Base-by-base conservation (phyloP, 176 grass and related monocot genomes). In the Alopecurus myosuroides region DNA sequence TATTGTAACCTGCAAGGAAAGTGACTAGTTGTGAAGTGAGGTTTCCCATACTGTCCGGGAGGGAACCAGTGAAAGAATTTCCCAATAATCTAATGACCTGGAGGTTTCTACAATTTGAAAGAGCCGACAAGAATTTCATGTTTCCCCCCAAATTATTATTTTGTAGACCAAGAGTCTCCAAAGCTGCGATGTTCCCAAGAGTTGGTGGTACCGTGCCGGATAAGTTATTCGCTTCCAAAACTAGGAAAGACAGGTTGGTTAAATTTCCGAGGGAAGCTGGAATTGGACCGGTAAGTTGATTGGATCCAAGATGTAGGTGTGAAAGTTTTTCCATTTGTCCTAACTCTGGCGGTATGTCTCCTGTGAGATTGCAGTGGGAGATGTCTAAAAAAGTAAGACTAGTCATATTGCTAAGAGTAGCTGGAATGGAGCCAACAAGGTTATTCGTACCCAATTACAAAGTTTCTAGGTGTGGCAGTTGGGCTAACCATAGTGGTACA, bases 301-400 rank as follows among this genome's bases (percentile, higher is more conserved):
- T 28, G 0, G 0, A 0, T 11, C 3, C 5, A 50, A 26, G 23
- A 19, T 15, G 6, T 5, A 75, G 9, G 11, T 1, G 34, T 0
- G 0, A 34, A 3, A 75, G 46, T 4, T 75, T 29, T 34, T 11
- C 29, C 45, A 75, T 34, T 9, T 3, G 9, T 34, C 46, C 45
- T 1, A 74, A 49, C 9, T 74, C 40, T 18, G 2, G n/a, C 9
- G 41, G 41, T 0, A 73, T 28, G 5, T 7, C 2, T 30, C 71
- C 44, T 33, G 0, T 11, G 1, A 75, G 28, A 4, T 33, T 33
- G 0, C 17, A 33, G 0, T 1, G 0, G 2, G 7, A 22, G 0
- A 75, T 8, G 0, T 22, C 17, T 22, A 75, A 0, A 6, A 1
- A 0, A 0, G 1, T 1, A 29, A 75, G 72, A 0, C 0, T 4